Percentiles rank a stretch among this genome's conserved stretches.
Conservation (phyloP, 176 grass and related monocot genomes). For the Eragrostis curvula region DNA sequence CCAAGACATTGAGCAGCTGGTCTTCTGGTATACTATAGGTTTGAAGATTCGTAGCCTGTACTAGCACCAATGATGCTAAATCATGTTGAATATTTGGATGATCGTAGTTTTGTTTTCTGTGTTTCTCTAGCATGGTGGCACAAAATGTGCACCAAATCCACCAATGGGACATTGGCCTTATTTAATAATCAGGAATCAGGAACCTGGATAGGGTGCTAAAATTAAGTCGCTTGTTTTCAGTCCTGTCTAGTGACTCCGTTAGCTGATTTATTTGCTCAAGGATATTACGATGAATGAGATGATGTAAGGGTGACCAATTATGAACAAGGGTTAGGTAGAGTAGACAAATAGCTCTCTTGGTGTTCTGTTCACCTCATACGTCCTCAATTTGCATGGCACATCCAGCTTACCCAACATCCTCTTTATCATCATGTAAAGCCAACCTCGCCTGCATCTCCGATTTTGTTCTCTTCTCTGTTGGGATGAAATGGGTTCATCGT, state of each 20-base stretch:
- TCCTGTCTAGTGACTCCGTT: background rate
- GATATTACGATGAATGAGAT: background rate
- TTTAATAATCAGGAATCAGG: background rate
- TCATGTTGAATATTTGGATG: conserved; percentile 23
- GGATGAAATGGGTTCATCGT: background rate
- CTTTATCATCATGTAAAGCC: background rate
- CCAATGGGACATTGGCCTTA: conserved; percentile 9
- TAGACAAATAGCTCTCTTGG: conserved; percentile 15
- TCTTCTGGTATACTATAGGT: background rate
- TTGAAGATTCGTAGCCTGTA: conserved; percentile 23
- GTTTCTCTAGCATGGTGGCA: background rate
- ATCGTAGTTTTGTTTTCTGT: conserved; percentile 14
- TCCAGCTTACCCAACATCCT: background rate
- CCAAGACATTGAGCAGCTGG: background rate
- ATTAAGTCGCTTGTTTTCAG: background rate
- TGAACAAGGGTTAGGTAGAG: conserved; percentile 9
- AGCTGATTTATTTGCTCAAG: conserved; percentile 21
- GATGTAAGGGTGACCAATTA: background rate
- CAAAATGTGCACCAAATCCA: conserved; percentile 17
- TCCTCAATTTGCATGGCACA: background rate
- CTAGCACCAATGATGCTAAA: background rate
- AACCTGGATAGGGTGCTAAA: background rate
- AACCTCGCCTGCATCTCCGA: background rate
- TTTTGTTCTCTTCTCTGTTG: background rate
- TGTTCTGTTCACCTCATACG: background rate